Conservation (phyloP, 1,284 basidiomycete species). For the Leccinum cinnamomeum region DNA sequence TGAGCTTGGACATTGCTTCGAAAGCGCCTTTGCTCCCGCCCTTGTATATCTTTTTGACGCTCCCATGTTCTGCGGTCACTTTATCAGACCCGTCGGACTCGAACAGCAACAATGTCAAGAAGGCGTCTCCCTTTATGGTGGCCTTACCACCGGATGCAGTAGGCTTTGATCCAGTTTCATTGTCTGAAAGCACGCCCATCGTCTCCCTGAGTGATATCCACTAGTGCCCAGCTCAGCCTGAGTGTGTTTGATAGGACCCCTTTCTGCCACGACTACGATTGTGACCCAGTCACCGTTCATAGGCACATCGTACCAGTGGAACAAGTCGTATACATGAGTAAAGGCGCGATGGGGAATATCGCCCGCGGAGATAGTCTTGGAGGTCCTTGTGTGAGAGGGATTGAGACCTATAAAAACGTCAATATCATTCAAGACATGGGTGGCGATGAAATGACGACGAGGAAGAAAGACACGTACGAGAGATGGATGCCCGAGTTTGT, state of each 20-base stretch:
- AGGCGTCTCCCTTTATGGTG: slow-evolving; percentile 75
- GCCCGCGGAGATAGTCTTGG: slow-evolving; percentile 79
- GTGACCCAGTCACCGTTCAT: slow-evolving; percentile 91
- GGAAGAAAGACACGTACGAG: slow-evolving; percentile 50
- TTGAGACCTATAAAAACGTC: slow-evolving; percentile 57
- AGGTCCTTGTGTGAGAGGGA: slow-evolving; percentile 60
- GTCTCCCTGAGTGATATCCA: slow-evolving; percentile 51
- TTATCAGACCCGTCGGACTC: slow-evolving; percentile 75
- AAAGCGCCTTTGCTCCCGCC: slow-evolving; percentile 94
- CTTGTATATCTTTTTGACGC: slow-evolving; percentile 65
- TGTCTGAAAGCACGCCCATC: slow-evolving; percentile 38
- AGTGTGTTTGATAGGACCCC: slow-evolving; percentile 69
- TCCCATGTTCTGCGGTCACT: slow-evolving; percentile 47
- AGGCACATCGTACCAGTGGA: slow-evolving; percentile 82
- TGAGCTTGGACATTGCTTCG: slow-evolving; percentile 81
- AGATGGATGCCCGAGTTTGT: slow-evolving; percentile 88
- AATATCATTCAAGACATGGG: slow-evolving; percentile 1
- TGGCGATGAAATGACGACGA: slow-evolving; percentile 1
- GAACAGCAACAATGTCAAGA: slow-evolving; percentile 82
- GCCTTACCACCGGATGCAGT: slow-evolving; percentile 54
- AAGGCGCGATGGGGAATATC: slow-evolving; percentile 77
- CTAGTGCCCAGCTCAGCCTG: slow-evolving; percentile 47
- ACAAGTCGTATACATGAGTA: slow-evolving; percentile 55
- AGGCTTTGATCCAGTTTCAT: slow-evolving; percentile 28
- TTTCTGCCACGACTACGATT: slow-evolving; percentile 86